These are phyloP conservation scores for Pontederia paniculata DNA, from an alignment of 176 grass and related monocot species.

Conservation along the genomic window DNA sequence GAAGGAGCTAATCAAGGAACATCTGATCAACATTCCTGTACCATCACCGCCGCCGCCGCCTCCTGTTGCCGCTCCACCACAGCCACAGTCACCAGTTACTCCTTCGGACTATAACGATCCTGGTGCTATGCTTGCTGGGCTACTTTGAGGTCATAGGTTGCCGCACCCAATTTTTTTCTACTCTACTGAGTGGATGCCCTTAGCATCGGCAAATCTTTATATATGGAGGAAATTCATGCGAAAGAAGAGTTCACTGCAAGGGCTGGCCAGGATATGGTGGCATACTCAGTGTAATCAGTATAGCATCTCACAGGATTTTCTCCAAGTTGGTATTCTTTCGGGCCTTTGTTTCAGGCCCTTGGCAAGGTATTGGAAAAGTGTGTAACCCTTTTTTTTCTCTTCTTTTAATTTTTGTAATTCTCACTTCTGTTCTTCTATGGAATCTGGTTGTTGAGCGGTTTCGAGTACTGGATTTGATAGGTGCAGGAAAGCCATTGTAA, in stretches of 20 bases:
- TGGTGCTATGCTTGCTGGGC: slow-evolving; percentile 76
- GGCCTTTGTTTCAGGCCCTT: too few species aligned
- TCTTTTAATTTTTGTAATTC: too few species aligned
- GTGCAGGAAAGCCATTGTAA: too few species aligned
- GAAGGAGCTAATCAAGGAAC: slow-evolving; percentile 91
- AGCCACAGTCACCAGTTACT: slow-evolving; percentile 38
- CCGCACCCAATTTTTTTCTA: slow-evolving; percentile 25
- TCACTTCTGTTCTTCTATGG: too few species aligned
- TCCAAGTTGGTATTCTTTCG: too few species aligned
- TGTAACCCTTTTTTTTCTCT: too few species aligned
- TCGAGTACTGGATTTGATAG: too few species aligned
- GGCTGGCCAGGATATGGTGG: slow-evolving; percentile 34
- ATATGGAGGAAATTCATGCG: slow-evolving; percentile 15
- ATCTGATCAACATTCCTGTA: slow-evolving; percentile 61
- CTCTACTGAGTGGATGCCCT: slow-evolving; percentile 32
- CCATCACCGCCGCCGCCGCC: slow-evolving; percentile 3
- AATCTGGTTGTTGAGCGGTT: too few species aligned
- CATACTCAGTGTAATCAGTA: slow-evolving; percentile 13
- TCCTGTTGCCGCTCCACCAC: background rate
- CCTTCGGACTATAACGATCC: slow-evolving; percentile 63
- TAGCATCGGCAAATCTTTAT: slow-evolving; percentile 32
- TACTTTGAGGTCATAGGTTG: slow-evolving; percentile 44
- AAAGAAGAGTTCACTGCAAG: slow-evolving; percentile 25
- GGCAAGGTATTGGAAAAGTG: too few species aligned
- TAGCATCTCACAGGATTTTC: slow-evolving; percentile 7